These are phyloP conservation scores for Macrolepiota dolichaula DNA, from an alignment of 768 basidiomycete genomes.

Conservation along the genomic window DNA sequence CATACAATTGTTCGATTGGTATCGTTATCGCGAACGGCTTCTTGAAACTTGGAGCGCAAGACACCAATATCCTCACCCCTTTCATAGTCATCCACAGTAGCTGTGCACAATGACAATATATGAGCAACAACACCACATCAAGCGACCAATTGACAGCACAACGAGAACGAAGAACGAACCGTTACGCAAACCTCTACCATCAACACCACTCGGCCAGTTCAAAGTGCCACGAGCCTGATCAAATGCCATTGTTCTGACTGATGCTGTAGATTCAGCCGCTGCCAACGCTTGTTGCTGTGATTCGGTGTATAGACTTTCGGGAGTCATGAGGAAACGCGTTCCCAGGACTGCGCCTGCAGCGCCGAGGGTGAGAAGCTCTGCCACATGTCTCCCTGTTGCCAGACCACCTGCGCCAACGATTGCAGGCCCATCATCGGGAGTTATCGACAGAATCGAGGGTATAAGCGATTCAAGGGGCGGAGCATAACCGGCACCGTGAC, in stretches of 20 bases:
- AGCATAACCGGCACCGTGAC: conserved; percentile 60
- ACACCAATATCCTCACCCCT: conserved; percentile 39
- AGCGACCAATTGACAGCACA: conserved; percentile 1
- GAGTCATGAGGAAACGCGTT: conserved; percentile 70
- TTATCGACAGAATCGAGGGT: conserved; percentile 44
- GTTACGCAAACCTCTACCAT: conserved; percentile 61
- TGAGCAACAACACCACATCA: neutral
- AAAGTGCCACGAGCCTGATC: conserved; percentile 54
- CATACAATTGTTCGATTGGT: conserved; percentile 54
- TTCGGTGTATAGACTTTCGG: conserved; percentile 58
- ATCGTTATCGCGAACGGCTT: conserved; percentile 43
- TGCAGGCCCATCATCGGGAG: conserved; percentile 41
- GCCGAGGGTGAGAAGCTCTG: conserved; percentile 62
- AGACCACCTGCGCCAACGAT: conserved; percentile 78
- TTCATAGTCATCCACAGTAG: conserved; percentile 55
- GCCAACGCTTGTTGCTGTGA: conserved; percentile 52
- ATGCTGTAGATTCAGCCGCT: conserved; percentile 37
- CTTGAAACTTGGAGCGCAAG: conserved; percentile 41
- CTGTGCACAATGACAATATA: conserved; percentile 27
- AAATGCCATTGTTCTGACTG: conserved; percentile 61
- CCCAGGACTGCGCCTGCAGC: conserved; percentile 68
- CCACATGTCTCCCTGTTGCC: conserved; percentile 59
- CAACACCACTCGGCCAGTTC: conserved; percentile 59
- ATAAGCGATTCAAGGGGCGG: conserved; percentile 61
- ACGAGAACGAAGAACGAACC: conserved; percentile 29